These are phyloP conservation scores for Oryza punctata DNA, from an alignment of 176 grass and related monocot genomes.

Conservation along the genomic window DNA sequence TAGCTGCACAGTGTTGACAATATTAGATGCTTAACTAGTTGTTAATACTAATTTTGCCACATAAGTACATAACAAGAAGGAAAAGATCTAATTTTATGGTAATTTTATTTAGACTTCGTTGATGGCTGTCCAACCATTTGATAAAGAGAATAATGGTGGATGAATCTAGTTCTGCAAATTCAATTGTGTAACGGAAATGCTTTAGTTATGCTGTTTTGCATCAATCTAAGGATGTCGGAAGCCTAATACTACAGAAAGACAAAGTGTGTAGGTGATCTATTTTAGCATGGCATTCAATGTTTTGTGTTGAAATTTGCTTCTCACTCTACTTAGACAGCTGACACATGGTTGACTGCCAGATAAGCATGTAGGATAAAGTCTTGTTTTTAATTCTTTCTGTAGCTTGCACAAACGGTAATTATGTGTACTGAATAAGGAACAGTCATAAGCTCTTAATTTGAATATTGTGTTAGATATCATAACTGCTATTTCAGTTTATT, in stretches of 20 bases:
- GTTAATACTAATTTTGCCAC: constrained; percentile 16
- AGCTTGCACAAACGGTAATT: neutral
- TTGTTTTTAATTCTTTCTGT: neutral
- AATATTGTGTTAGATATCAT: neutral
- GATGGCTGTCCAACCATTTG: neutral
- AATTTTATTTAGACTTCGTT: constrained; percentile 15
- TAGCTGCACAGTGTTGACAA: neutral
- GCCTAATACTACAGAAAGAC: neutral
- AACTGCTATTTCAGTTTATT: constrained; percentile 24
- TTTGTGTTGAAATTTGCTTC: constrained; percentile 4
- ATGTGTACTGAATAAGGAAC: neutral
- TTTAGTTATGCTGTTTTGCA: constrained; percentile 19
- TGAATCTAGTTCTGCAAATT: constrained; percentile 7
- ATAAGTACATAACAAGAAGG: neutral
- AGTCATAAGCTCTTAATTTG: constrained; percentile 13
- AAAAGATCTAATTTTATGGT: constrained; percentile 8
- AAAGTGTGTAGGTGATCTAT: neutral
- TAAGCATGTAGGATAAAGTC: neutral
- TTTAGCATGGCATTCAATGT: neutral
- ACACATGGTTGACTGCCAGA: constrained; percentile 11
- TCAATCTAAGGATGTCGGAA: neutral
- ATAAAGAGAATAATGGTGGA: neutral
- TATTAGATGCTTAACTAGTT: neutral
- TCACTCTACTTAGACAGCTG: neutral
- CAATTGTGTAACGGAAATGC: neutral